phyloP scores from a whole-genome alignment of 768 basidiomycete genomes.

The Hortiboletus campestris region DNA sequence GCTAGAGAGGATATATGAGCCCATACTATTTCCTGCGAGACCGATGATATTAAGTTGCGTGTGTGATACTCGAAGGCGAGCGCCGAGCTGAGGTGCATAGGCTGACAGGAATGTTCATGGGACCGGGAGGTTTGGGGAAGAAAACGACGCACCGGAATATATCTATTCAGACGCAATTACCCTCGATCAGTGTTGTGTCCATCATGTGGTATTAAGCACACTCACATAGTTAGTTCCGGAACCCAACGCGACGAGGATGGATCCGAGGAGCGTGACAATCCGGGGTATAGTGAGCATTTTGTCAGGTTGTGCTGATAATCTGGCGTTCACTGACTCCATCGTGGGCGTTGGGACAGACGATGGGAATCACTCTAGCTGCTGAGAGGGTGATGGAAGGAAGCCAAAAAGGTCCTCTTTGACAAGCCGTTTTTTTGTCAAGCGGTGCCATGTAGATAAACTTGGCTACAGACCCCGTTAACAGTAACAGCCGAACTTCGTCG shows the following conservation, averaged over 20 bases:
- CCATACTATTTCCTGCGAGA: constrained; percentile 72
- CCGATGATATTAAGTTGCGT: constrained; percentile 82
- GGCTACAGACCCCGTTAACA: no score
- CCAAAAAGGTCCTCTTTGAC: neutral
- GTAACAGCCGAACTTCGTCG: no score
- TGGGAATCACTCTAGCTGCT: neutral
- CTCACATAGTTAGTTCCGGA: constrained; percentile 78
- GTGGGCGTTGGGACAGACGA: neutral
- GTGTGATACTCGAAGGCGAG: constrained; percentile 70
- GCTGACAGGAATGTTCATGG: constrained; percentile 40
- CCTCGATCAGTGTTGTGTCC: neutral
- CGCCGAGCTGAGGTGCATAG: constrained; percentile 83
- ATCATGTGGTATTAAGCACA: constrained; percentile 1
- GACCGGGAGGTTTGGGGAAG: no score
- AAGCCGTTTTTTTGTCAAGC: no score
- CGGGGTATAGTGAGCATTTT: constrained; percentile 29
- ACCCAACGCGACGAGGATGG: constrained; percentile 57
- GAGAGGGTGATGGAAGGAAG: neutral
- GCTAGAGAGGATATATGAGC: neutral
- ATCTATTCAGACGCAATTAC: constrained; percentile 14
- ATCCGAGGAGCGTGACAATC: constrained; percentile 49
- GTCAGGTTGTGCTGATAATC: constrained; percentile 23
- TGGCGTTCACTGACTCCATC: constrained; percentile 9
- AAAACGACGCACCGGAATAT: constrained; percentile 27
- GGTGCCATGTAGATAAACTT: neutral